phyloP scores from a whole-genome alignment of 73 alveolate species.

The Uronychia setigera region DNA sequence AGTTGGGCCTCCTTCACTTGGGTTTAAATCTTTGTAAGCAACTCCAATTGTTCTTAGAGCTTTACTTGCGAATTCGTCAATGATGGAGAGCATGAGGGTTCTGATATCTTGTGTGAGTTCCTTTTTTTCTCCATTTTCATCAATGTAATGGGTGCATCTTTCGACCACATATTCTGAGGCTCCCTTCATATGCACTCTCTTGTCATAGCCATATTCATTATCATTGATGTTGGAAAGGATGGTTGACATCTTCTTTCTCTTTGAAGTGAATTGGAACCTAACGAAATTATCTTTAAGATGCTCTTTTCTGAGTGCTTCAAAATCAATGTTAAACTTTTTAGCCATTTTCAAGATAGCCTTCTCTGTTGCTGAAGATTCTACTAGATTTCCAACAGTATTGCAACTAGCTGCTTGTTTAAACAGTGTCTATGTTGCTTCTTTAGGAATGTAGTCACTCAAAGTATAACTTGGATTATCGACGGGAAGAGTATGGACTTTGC shows the following conservation, averaged over 20 bases:
- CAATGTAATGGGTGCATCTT: slow-evolving; percentile 31
- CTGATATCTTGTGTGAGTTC: slow-evolving; percentile 58
- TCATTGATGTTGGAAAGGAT: slow-evolving; percentile 54
- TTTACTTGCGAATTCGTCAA: slow-evolving; percentile 71
- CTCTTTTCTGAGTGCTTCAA: slow-evolving; percentile 45
- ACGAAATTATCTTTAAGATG: slow-evolving; percentile 36
- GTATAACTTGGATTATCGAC: slow-evolving; percentile 29
- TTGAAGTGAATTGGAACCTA: slow-evolving; percentile 92
- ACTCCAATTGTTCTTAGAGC: slow-evolving; percentile 80
- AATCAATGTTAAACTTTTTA: slow-evolving; percentile 32
- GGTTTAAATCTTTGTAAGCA: slow-evolving; percentile 75
- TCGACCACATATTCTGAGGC: slow-evolving; percentile 63
- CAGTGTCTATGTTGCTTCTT: slow-evolving; percentile 13
- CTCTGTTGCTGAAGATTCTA: slow-evolving; percentile 61
- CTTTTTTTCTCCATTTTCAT: slow-evolving; percentile 18
- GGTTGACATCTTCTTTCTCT: slow-evolving; percentile 92
- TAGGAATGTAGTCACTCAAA: slow-evolving; percentile 38
- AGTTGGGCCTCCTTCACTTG: slow-evolving; percentile 22
- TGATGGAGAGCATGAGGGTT: slow-evolving; percentile 52
- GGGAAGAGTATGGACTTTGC: slow-evolving; percentile 25
- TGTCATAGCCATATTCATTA: slow-evolving; percentile 27
- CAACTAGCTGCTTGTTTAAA: slow-evolving; percentile 40
- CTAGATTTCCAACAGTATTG: slow-evolving; percentile 55
- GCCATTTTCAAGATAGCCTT: slow-evolving; percentile 62
- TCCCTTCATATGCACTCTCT: slow-evolving; percentile 60